These are phyloP conservation scores for Pezicula rhizophila DNA, from an alignment of 2,329 filamentous ascomycete species.

Conservation along the genomic window DNA sequence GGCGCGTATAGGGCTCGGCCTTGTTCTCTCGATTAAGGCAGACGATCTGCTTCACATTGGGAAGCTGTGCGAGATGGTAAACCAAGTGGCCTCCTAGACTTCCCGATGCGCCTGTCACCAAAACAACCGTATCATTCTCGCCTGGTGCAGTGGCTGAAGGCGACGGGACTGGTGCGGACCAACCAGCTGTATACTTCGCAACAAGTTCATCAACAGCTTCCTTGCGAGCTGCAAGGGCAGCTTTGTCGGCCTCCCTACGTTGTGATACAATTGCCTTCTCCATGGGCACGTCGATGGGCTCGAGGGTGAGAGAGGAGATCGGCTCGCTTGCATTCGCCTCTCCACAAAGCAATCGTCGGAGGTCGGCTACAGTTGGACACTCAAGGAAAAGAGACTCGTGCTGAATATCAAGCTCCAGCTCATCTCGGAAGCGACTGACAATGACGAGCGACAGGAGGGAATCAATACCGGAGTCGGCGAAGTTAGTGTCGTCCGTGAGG, in stretches of 20 bases:
- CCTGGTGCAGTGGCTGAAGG: too few relatives aligned
- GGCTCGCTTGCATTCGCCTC: neutral
- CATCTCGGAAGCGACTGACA: constrained; percentile 47
- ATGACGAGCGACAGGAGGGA: constrained; percentile 51
- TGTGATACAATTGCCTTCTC: neutral
- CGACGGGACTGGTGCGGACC: too few relatives aligned
- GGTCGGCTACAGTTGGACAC: constrained; percentile 18
- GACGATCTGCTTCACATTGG: constrained; percentile 28
- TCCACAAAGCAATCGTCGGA: neutral
- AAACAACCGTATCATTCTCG: constrained; percentile 9
- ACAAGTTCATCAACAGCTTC: too few relatives aligned
- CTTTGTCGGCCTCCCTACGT: neutral
- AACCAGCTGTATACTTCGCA: too few relatives aligned
- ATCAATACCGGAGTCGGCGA: constrained; percentile 50
- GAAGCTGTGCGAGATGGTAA: constrained; percentile 20
- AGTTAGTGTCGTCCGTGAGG: constrained; percentile 21
- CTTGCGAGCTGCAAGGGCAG: too few relatives aligned
- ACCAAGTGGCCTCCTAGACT: constrained; percentile 32
- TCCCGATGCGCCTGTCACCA: constrained; percentile 33
- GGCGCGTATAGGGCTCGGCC: constrained; percentile 24
- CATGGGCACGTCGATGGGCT: neutral
- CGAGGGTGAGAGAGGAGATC: neutral
- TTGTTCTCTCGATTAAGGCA: constrained; percentile 40
- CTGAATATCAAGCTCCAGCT: constrained; percentile 45
- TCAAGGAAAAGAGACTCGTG: constrained; percentile 44